Base-by-base conservation (phyloP, 257 asterid genomes). In the Gentiana dahurica region DNA sequence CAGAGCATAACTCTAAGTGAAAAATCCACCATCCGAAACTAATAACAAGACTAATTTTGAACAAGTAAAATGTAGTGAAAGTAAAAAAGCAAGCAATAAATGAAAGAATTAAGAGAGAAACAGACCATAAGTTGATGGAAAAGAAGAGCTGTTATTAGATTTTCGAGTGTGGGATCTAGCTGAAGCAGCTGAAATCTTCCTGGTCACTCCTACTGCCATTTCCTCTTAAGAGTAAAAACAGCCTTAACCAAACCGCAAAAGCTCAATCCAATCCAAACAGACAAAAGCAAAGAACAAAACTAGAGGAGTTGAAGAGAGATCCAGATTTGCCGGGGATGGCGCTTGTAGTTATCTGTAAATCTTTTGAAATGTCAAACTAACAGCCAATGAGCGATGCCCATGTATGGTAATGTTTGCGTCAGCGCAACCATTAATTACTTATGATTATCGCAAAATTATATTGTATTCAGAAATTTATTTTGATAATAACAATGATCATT, bases 141-240 rank as follows among this genome's bases (percentile, higher is more conserved):
- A 2, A 12, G 89, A 72, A 60, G 71, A 11, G 47, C 64, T 77
- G 1, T 73, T 58, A 34, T 75, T 82, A 12, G 87, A 55, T 58
- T 59, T 82, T 43, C 97, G 79, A 15, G 97, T 88, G 66, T 88
- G 94, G 50, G 85, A 72, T 69, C 97, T 77, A 39, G 97, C 95
- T 10, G 97, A 89, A 57, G 92, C 91, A 13, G 95, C 89, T 13
- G 95, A 81, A 45, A 81, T 79, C 60, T 65, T 81, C 46, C 86
- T 75, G 54, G 72, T 70, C 37, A 73, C 52, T 56, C 83, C 90
- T 51, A 70, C 85, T 60, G 91, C 89, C 91, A 88, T 82, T 56
- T 67, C 43, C 24, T 41, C 46, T 41, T 41, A 2, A 41, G 9
- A 41, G 46, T 41, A 10, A 41, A 41, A 41, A 41, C 46, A 3